Percentiles rank a stretch among this genome's conserved stretches.
Evolutionary conservation across 2,329 filamentous ascomycete species (phyloP).

Genomic region (Aspergillus cejpii): DNA sequence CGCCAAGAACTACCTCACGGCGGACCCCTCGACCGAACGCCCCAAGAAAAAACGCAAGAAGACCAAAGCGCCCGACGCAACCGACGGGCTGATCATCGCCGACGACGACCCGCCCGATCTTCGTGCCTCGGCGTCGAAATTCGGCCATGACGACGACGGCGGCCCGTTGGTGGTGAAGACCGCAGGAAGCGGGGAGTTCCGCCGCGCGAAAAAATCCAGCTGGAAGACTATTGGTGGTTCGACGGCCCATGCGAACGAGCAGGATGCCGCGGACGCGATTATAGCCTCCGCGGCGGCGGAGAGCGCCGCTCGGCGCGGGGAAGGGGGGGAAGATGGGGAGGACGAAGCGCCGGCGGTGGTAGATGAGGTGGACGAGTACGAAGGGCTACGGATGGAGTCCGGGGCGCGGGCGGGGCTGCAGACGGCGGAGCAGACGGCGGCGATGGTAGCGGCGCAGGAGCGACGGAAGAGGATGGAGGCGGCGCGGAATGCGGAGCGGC

Average conservation of each 20-base stretch:
- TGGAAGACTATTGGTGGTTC: conserved; percentile 65
- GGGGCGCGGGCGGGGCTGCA: conserved; percentile 85
- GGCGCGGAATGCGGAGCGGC: conserved; percentile 37
- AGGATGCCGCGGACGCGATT: conserved; percentile 70
- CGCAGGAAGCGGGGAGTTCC: conserved; percentile 48
- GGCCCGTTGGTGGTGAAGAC: conserved; percentile 26
- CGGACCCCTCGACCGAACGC: conserved; percentile 46
- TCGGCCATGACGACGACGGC: conserved; percentile 34
- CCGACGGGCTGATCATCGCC: conserved; percentile 36
- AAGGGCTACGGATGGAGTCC: conserved; percentile 66
- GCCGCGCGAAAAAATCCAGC: conserved; percentile 66
- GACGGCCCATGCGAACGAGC: conserved; percentile 31
- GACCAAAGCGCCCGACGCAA: conserved; percentile 43
- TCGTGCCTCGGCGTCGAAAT: conserved; percentile 23
- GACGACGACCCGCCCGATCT: conserved; percentile 38
- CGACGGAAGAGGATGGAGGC: conserved; percentile 43
- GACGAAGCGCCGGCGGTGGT: conserved; percentile 39
- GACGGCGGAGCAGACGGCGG: conserved; percentile 68
- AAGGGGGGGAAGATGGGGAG: conserved; percentile 45
- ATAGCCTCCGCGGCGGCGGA: conserved; percentile 66
- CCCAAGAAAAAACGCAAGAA: conserved; percentile 54
- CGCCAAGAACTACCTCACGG: conserved; percentile 80
- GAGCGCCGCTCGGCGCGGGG: conserved; percentile 45
- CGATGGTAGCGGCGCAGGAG: conserved; percentile 61
- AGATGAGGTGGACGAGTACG: conserved; percentile 31